These are phyloP conservation scores for Barbatosphaeria neglecta DNA, from an alignment of 495 filamentous ascomycete genomes.

Conservation along the genomic window DNA sequence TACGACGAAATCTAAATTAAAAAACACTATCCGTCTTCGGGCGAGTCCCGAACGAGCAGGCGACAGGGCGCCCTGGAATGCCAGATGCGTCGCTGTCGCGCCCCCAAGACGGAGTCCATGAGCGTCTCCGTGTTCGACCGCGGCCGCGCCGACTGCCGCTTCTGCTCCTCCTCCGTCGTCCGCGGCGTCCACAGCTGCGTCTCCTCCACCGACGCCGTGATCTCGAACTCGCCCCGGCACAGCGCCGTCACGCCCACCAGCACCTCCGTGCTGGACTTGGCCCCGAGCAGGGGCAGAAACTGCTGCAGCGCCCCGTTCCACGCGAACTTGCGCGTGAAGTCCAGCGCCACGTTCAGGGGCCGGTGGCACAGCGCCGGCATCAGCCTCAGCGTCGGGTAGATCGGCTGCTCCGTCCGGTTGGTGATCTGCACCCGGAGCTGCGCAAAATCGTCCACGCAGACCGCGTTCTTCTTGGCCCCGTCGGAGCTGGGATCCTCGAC, in stretches of 20 bases:
- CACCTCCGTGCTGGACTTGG: constrained; percentile 42
- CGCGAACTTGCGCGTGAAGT: constrained; percentile 70
- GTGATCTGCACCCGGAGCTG: constrained; percentile 54
- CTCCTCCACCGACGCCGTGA: constrained; percentile 75
- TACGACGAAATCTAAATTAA: no score
- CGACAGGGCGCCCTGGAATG: constrained; percentile 53
- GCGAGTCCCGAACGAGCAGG: constrained; percentile 45
- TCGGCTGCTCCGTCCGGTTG: constrained; percentile 57
- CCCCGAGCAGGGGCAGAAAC: constrained; percentile 46
- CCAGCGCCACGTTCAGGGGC: constrained; percentile 60
- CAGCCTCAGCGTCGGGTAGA: constrained; percentile 63
- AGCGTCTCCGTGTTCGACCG: constrained; percentile 41
- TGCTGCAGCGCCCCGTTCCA: constrained; percentile 80
- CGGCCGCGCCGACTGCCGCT: constrained; percentile 22
- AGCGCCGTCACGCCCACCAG: constrained; percentile 57
- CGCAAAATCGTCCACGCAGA: constrained; percentile 61
- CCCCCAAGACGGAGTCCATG: constrained; percentile 42
- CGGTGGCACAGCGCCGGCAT: constrained; percentile 68
- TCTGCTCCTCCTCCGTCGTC: constrained; percentile 10
- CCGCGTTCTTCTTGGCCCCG: constrained; percentile 25
- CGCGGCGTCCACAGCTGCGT: constrained; percentile 34
- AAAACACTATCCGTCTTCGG: constrained; percentile 1
- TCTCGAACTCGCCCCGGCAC: constrained; percentile 71
- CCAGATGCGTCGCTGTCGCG: constrained; percentile 60
- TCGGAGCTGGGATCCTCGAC: constrained; percentile 22